Evolutionary conservation across 371 early-diverging fungal genomes (phyloP), one percentile per base, ranked within the genome.

Genomic region (Choanephora cucurbitarum): DNA sequence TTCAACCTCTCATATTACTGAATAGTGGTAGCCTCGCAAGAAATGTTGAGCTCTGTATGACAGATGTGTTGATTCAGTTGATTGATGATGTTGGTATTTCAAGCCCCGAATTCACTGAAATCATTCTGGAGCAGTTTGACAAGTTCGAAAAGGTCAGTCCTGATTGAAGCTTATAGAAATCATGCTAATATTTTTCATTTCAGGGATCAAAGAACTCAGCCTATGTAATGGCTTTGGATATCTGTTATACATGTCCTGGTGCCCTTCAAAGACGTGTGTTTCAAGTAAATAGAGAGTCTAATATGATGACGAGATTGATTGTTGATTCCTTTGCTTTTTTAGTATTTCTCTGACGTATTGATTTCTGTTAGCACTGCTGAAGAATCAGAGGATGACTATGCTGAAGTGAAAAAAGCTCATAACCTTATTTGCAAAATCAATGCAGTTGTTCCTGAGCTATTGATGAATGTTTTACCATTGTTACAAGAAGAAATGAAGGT

Each of bases 381-480:
- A n/a, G 67, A 64, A n/a, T 55, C 72, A 0, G 50, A 67, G 15
- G 79, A 83, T 39, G 80, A 84, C 31, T 56, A 85, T 28, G 81
- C 82, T 15, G 90, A 91, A 32, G 71, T 94, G 31, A 52, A 33
- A 42, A 66, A 64, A 8, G 87, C 92, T 0, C 97, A 97, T 61
- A 64, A 79, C 5, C 71, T 93, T 28, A 91, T 96, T 43, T 70
- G 89, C 34, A 90, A 92, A 49, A 80, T 98, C 44, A 84, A 91
- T 72, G 67, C 76, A 23, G 70, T 80, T 2, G 82, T 88, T 0
- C 94, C 95, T 0, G 84, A 84, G 14, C 73, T 96, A 13, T 67
- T 98, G 23, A 68, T 92, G 24, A 94, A 87, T 52, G 97, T 97
- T 1, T 82, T 98, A 28, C 98, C 98, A n/a, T 90, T 91, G 60